These are phyloP conservation scores for Xerocomus potaroensis DNA, from an alignment of 768 basidiomycete species.

Conservation along the genomic window DNA sequence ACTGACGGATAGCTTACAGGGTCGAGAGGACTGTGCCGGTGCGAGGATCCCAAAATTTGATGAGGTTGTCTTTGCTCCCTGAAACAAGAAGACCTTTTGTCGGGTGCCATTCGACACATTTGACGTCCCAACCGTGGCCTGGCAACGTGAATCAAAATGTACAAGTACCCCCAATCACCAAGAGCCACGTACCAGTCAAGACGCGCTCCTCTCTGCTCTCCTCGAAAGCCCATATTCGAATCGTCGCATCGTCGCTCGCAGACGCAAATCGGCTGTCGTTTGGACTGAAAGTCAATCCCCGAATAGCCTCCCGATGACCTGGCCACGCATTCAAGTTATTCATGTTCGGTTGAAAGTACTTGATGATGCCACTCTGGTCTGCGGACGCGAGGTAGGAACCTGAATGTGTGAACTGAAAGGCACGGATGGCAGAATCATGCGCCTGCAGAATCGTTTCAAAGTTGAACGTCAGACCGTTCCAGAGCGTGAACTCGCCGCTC, in stretches of 20 bases:
- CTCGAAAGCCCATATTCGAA: conserved; percentile 94
- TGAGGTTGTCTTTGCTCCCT: conserved; percentile 95
- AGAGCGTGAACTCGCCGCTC: conserved; percentile 96
- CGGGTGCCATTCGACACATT: conserved; percentile 98
- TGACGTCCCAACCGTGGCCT: conserved; percentile 99
- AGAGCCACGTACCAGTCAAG: conserved; percentile 57
- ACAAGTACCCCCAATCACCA: not conserved
- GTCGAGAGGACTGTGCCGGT: conserved; percentile 89
- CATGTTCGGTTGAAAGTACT: conserved; percentile 99
- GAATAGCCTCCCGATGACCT: conserved; percentile 91
- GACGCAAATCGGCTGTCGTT: conserved; percentile 91
- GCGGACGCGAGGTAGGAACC: conserved; percentile 92
- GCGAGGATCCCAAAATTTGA: conserved; percentile 99
- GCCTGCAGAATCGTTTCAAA: conserved; percentile 99
- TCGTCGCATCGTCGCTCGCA: conserved; percentile 91
- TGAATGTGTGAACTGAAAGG: conserved; percentile 86
- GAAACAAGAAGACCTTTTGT: conserved; percentile 93
- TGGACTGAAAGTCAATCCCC: conserved; percentile 88
- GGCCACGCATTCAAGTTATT: conserved; percentile 95
- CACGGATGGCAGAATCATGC: conserved; percentile 91
- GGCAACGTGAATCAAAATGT: conserved; percentile 10
- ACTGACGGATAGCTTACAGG: conserved; percentile 48
- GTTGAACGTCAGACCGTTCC: conserved; percentile 99
- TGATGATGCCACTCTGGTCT: conserved; percentile 92
- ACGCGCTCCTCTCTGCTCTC: conserved; percentile 86